Evolutionary conservation across 352 stramenopile genomes (phyloP).

Genomic region (Lagenidium sp.): DNA sequence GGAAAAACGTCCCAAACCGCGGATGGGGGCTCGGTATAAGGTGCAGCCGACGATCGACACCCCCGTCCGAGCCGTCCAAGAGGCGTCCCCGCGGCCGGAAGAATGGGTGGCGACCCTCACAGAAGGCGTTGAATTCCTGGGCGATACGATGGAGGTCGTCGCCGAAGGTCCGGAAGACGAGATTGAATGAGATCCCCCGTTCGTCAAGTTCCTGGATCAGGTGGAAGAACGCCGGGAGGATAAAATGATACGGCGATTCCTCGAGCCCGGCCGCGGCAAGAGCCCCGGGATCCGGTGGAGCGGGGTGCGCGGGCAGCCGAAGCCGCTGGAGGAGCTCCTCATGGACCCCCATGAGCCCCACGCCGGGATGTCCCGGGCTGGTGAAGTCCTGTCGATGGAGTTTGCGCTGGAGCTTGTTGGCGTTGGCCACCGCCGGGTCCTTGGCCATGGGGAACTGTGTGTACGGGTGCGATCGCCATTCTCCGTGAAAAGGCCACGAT

Average conservation of each 20-base stretch:
- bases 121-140: constrained; percentile 75
- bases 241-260: constrained; percentile 43
- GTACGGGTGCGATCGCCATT: no score
- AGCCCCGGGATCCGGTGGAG: constrained; percentile 5
- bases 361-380: constrained; percentile 28
- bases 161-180: constrained; percentile 73
- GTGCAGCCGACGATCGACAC: constrained; percentile 40
- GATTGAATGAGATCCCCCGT: constrained; percentile 40
- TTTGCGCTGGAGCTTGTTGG: constrained; percentile 59
- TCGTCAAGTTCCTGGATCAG: constrained; percentile 42
- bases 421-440: constrained; percentile 29
- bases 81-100: constrained; percentile 22
- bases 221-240: constrained; percentile 58
- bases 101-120: constrained; percentile 48
- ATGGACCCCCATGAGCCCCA: constrained; percentile 32
- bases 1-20: constrained; percentile 57
- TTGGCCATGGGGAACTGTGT: constrained; percentile 48
- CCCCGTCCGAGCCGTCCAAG: constrained; percentile 50
- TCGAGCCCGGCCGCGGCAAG: constrained; percentile 23
- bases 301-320: constrained; percentile 19
- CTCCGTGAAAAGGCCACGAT: no score
- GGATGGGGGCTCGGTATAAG: constrained; percentile 12
- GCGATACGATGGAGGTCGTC: constrained; percentile 60
- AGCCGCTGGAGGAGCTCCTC: constrained; percentile 35
- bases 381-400: constrained; percentile 60